A percentile compares a stretch with the other conserved stretches of the same genome.
phyloP scores from a whole-genome alignment of 768 basidiomycete genomes.

The Infundibulicybe gibba region DNA sequence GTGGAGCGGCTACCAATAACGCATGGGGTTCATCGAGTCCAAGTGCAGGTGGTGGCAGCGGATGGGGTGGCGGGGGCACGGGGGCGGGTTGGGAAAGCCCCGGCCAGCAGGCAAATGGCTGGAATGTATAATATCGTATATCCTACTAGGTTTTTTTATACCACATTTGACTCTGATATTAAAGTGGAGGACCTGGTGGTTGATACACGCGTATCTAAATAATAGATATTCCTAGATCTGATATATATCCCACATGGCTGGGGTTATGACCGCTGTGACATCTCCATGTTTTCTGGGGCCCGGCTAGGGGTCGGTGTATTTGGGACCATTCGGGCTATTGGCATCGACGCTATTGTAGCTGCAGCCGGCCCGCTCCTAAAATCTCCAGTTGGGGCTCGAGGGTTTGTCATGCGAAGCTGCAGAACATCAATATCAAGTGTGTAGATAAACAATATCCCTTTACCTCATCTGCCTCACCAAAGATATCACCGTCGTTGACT shows the following conservation, averaged over 20 bases:
- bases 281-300: not conserved
- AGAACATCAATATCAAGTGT: slow-evolving; percentile 2
- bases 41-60: slow-evolving; percentile 14
- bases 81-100: slow-evolving; percentile 49
- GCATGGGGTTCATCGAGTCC: slow-evolving; percentile 21
- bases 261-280: not conserved
- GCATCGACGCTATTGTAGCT: too few relatives aligned
- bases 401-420: slow-evolving; percentile 31
- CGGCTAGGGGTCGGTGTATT: too few relatives aligned
- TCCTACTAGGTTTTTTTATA: not conserved
- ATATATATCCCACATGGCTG: not conserved
- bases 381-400: slow-evolving; percentile 21
- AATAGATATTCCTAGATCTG: too few relatives aligned
- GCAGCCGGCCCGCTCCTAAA: slow-evolving; percentile 3
- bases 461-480: slow-evolving; percentile 36
- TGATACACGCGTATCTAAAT: too few relatives aligned
- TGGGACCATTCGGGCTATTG: too few relatives aligned
- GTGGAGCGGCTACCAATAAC: slow-evolving; percentile 10
- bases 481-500: slow-evolving; percentile 10
- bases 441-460: slow-evolving; percentile 4
- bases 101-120: slow-evolving; percentile 47
- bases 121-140: slow-evolving; percentile 36
- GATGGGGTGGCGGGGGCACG: slow-evolving; percentile 26
- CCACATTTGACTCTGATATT: too few relatives aligned
- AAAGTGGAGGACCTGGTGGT: too few relatives aligned